Percentiles rank a stretch among this genome's conserved stretches.
Conservation (phyloP, 805 yeast species). For the Metschnikowia noctiluminum region DNA sequence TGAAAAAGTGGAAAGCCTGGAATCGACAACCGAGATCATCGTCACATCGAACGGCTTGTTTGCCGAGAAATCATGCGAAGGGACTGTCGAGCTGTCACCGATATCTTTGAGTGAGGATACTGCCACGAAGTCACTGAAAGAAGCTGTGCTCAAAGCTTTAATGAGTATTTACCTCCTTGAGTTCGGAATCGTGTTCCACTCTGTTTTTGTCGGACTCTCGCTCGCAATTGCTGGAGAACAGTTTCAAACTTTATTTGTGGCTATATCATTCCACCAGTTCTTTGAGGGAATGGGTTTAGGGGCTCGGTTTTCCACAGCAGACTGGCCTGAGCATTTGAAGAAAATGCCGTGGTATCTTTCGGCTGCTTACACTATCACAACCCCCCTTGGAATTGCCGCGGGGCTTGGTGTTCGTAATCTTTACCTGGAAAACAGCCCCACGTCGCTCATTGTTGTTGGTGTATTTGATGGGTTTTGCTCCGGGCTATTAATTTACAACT, state of each 20-base stretch:
- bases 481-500: conserved; percentile 75
- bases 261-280: conserved; percentile 31
- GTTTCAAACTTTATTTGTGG: conserved; percentile 27
- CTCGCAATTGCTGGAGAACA: conserved; percentile 30
- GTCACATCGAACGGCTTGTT: background rate
- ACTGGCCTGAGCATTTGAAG: conserved; percentile 22
- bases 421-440: conserved; percentile 57
- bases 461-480: conserved; percentile 72
- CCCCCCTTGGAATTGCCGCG: conserved; percentile 74
- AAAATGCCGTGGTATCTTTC: conserved; percentile 18
- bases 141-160: conserved; percentile 10
- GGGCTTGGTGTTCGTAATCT: conserved; percentile 72
- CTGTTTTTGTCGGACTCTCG: conserved; percentile 32
- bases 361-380: conserved; percentile 36
- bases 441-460: conserved; percentile 64
- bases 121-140: conserved; percentile 2
- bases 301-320: conserved; percentile 26
- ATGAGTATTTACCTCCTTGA: conserved; percentile 22
- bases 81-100: background rate
- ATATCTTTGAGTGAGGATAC: background rate
- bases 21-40: background rate
- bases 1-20: background rate
- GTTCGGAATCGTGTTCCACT: conserved; percentile 34
- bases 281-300: conserved; percentile 35
- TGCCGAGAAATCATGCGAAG: conserved; percentile 1